These are phyloP conservation scores for Cutaneotrichosporon sp. DNA, from an alignment of 1,284 basidiomycete species.

Conservation along the genomic window DNA sequence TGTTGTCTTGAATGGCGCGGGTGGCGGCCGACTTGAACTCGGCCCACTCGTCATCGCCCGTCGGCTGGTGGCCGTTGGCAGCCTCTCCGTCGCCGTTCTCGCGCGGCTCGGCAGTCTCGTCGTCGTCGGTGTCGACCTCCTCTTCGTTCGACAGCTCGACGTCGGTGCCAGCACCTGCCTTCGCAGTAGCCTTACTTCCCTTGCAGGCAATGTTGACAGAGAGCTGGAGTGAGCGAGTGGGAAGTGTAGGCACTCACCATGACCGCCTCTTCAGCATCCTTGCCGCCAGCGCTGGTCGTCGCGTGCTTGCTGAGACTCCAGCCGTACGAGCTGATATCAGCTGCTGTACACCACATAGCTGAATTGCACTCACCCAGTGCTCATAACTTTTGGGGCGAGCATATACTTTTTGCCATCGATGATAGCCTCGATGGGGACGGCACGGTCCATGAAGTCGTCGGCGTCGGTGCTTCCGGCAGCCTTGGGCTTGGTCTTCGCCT, in stretches of 20 bases:
- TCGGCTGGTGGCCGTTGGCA: background rate
- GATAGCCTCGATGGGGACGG: slow-evolving; percentile 4
- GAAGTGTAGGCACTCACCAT: slow-evolving; percentile 5
- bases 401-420: slow-evolving; percentile 8
- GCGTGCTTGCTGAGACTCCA: slow-evolving; percentile 18
- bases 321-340: slow-evolving; percentile 20
- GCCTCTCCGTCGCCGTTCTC: background rate
- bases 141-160: background rate
- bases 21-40: background rate
- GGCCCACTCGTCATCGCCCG: background rate
- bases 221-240: slow-evolving; percentile 8
- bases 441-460: background rate
- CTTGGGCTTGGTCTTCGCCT: background rate
- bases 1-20: background rate
- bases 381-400: slow-evolving; percentile 11
- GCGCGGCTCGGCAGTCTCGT: background rate
- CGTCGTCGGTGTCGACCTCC: background rate
- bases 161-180: too few species aligned
- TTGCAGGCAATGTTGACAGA: slow-evolving; percentile 15
- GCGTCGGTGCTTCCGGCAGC: background rate
- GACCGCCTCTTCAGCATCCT: slow-evolving; percentile 16
- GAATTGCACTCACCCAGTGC: slow-evolving; percentile 22
- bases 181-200: slow-evolving; percentile 8
- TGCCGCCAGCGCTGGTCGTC: slow-evolving; percentile 7
- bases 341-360: too few species aligned